Base-by-base conservation (phyloP, 78 protist species). In the Cyanophora paradoxa region DNA sequence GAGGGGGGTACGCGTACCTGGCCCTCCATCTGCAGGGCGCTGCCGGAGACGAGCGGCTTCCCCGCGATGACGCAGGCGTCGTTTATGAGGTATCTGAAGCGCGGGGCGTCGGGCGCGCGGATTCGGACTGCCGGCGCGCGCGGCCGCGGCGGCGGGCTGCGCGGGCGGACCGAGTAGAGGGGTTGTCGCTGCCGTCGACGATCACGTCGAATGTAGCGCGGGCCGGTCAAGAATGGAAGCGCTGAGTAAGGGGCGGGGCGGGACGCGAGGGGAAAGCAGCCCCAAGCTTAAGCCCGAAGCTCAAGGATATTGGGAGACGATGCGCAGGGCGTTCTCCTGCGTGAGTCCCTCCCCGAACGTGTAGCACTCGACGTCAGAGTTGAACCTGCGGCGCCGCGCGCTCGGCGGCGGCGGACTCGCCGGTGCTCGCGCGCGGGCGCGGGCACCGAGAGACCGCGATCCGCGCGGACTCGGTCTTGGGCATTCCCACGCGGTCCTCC, bases 111-210 rank as follows among this genome's bases (percentile, higher is more conserved):
- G n/a, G n/a, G n/a, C n/a, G n/a, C n/a, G n/a, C n/a, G n/a, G n/a
- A n/a, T n/a, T n/a, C n/a, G n/a, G n/a, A n/a, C n/a, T n/a, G n/a
- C n/a, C n/a, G n/a, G n/a, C n/a, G n/a, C n/a, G n/a, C n/a, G n/a
- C n/a, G n/a, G n/a, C n/a, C n/a, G n/a, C n/a, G n/a, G n/a, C n/a
- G n/a, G n/a, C n/a, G n/a, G n/a, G n/a, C n/a, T n/a, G n/a, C n/a
- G n/a, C n/a, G n/a, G n/a, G n/a, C n/a, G n/a, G n/a, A n/a, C n/a
- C 72, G 72, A 26, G 95, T 77, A 13, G 79, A 59, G 6, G 84
- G 81, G 41, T 86, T 88, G 78, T 93, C 97, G 0, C 85, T 62
- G 19, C 89, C 90, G 30, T 92, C 96, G 3, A 90, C 72, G 10
- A 92, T 82, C 20, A 90, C 75, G 76, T 89, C 92, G 68, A 77